Evolutionary conservation across 2,329 filamentous ascomycete genomes (phyloP).

Genomic region (Polytolypa hystricis): DNA sequence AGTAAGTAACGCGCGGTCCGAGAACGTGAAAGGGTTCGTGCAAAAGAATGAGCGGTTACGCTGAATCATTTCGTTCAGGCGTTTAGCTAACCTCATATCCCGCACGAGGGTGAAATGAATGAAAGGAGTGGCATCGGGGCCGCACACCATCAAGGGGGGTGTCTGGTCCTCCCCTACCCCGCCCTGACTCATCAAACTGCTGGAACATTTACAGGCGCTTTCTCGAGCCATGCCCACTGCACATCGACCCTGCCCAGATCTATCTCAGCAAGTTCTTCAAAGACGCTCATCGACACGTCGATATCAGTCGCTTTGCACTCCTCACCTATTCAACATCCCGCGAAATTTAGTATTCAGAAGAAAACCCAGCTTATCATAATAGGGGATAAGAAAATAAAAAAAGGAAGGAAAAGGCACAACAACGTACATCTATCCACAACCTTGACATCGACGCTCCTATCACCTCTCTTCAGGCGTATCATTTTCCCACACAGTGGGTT

Average conservation of each 20-base stretch:
- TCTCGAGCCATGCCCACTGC: conserved; percentile 42
- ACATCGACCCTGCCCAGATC: conserved; percentile 38
- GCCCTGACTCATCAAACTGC: too few relatives aligned
- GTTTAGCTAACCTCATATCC: too few relatives aligned
- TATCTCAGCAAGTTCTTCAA: conserved; percentile 36
- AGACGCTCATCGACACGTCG: conserved; percentile 40
- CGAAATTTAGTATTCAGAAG: conserved; percentile 8
- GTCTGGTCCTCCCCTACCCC: too few relatives aligned
- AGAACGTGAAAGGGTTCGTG: too few relatives aligned
- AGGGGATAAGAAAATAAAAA: background rate
- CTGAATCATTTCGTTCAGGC: too few relatives aligned
- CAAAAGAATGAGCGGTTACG: too few relatives aligned
- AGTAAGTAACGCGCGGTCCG: too few relatives aligned
- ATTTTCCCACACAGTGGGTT: conserved; percentile 58
- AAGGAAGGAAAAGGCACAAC: background rate
- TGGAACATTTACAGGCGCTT: conserved; percentile 19
- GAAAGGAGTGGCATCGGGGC: too few relatives aligned
- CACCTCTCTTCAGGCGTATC: conserved; percentile 50
- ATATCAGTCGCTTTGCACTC: conserved; percentile 40
- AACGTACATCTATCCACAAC: conserved; percentile 56
- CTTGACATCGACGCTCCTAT: conserved; percentile 47
- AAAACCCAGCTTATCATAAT: background rate
- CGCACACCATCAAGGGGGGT: too few relatives aligned
- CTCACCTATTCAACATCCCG: conserved; percentile 21
- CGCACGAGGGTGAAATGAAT: too few relatives aligned